These are phyloP conservation scores for Drechmeria coniospora DNA, from an alignment of 2,329 filamentous ascomycete genomes.

Conservation along the genomic window DNA sequence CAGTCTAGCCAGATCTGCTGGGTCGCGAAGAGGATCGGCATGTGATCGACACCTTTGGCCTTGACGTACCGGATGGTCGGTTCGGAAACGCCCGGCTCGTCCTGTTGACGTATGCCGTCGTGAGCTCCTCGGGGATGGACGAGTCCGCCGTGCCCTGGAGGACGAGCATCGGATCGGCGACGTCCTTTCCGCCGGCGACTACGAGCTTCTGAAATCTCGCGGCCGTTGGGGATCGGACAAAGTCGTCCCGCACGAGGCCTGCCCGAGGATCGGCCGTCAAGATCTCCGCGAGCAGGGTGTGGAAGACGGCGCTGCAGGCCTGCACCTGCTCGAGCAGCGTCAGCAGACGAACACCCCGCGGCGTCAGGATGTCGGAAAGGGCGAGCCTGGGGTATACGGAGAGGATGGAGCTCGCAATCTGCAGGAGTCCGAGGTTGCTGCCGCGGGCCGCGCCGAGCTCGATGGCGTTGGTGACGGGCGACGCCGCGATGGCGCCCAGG, in stretches of 20 bases:
- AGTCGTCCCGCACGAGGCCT: conserved; percentile 5
- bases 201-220: conserved; percentile 10
- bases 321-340: conserved; percentile 6
- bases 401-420: conserved; percentile 4
- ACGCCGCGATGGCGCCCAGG: conserved; percentile 18
- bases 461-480: conserved; percentile 12
- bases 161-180: conserved; percentile 21
- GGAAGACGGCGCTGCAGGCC: conserved; percentile 5
- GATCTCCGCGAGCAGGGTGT: conserved; percentile 1
- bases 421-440: conserved; percentile 4
- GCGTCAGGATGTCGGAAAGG: conserved; percentile 6
- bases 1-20: conserved; percentile 11
- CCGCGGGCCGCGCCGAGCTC: conserved; percentile 4
- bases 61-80: conserved; percentile 7
- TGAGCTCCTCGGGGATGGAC: conserved; percentile 5
- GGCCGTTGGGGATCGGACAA: conserved; percentile 7
- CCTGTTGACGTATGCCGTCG: conserved; percentile 6
- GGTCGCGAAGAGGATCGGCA: conserved; percentile 7
- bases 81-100: conserved; percentile 8
- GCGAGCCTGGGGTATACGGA: conserved; percentile 5
- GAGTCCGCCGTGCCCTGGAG: conserved; percentile 16
- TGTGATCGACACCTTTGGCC: conserved; percentile 7
- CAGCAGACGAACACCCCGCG: conserved; percentile 2
- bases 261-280: conserved; percentile 1
- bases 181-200: conserved; percentile 14